Percentiles rank a stretch among this genome's conserved stretches.
Conservation (phyloP, 2,329 filamentous ascomycete species). For the Ascochyta clinopodiicola region DNA sequence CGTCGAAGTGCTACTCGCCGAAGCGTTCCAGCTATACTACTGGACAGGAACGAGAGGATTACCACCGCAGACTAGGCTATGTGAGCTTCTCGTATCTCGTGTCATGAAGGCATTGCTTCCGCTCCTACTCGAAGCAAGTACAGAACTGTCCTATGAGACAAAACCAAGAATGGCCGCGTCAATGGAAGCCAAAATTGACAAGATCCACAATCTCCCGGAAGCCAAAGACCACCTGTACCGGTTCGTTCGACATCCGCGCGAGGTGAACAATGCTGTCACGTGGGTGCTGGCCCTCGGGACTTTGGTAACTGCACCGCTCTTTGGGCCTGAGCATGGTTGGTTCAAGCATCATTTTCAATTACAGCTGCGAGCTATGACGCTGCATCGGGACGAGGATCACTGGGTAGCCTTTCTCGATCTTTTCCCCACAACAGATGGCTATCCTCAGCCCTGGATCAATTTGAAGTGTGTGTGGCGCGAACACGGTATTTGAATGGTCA, state of each 20-base stretch:
- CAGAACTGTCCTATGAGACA: slow-evolving; percentile 8
- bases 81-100: slow-evolving; percentile 24
- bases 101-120: slow-evolving; percentile 26
- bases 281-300: slow-evolving; percentile 29
- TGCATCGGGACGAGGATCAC: slow-evolving; percentile 9
- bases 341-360: slow-evolving; percentile 23
- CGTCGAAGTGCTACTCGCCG: slow-evolving; percentile 24
- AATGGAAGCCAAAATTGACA: background rate
- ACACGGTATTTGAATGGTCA: background rate
- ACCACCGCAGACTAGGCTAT: slow-evolving; percentile 26
- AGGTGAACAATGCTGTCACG: slow-evolving; percentile 21
- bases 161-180: background rate
- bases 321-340: slow-evolving; percentile 25
- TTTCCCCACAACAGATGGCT: slow-evolving; percentile 22
- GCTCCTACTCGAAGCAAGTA: slow-evolving; percentile 15
- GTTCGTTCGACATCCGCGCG: slow-evolving; percentile 9
- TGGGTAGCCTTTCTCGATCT: slow-evolving; percentile 16
- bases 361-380: slow-evolving; percentile 17
- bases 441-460: slow-evolving; percentile 13
- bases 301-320: slow-evolving; percentile 18
- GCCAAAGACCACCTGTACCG: slow-evolving; percentile 2
- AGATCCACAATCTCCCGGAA: background rate
- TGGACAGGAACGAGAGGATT: slow-evolving; percentile 23
- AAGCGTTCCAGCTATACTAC: slow-evolving; percentile 28
- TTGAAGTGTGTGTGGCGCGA: slow-evolving; percentile 11